A percentile compares a stretch with the other conserved stretches of the same genome.
Evolutionary conservation across 345 rosid genomes (phyloP).

Genomic region (Lumnitzera racemosa): DNA sequence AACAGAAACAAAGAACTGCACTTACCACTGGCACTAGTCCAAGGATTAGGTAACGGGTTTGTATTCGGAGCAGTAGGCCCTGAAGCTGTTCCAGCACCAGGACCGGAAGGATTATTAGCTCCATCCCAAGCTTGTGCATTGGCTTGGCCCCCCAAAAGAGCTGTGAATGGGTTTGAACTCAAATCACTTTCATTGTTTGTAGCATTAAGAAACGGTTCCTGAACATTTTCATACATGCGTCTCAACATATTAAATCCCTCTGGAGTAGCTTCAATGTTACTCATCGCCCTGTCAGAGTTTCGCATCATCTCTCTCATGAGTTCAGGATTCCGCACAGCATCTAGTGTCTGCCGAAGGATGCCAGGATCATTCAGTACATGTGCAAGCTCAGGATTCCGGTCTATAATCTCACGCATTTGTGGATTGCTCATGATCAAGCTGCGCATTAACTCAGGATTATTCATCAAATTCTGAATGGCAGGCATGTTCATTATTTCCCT

Average conservation of each 20-base stretch:
- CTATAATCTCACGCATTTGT: conserved; percentile 84
- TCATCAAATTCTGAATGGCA: conserved; percentile 71
- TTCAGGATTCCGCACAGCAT: conserved; percentile 87
- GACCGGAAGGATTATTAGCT: conserved; percentile 35
- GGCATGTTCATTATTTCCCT: conserved; percentile 87
- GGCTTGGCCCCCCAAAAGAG: conserved; percentile 47
- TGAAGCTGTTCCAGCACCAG: conserved; percentile 35
- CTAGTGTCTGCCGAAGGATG: conserved; percentile 71
- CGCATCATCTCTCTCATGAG: conserved; percentile 97
- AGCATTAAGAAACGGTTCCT: conserved; percentile 79
- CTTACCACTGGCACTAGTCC: conserved; percentile 51
- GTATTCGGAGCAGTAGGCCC: conserved; percentile 62
- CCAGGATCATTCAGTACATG: conserved; percentile 80
- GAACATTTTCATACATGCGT: conserved; percentile 89
- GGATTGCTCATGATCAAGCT: conserved; percentile 81
- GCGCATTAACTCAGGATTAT: conserved; percentile 79
- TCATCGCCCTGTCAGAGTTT: conserved; percentile 81
- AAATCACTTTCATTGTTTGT: conserved; percentile 47
- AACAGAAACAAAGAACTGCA: not conserved
- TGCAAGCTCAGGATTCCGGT: conserved; percentile 87
- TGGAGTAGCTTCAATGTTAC: conserved; percentile 83
- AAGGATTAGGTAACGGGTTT: conserved; percentile 85
- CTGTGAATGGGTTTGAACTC: conserved; percentile 53
- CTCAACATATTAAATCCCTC: conserved; percentile 89
- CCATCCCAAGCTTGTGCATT: conserved; percentile 34